Conservation (phyloP, 345 rosid species). For the Eucalyptus curtisii region DNA sequence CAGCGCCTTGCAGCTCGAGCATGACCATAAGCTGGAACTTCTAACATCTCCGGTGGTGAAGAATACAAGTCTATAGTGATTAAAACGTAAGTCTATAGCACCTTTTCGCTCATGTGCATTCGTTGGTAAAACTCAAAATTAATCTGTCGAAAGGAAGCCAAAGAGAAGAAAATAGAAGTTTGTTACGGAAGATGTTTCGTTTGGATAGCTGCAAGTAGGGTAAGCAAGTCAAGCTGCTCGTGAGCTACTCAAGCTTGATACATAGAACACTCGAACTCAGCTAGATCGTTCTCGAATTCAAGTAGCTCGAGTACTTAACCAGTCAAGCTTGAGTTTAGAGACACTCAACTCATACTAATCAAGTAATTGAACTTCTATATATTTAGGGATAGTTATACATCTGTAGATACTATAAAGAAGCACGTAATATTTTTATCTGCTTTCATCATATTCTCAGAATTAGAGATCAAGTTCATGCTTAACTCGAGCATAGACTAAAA, state of each 20-base stretch:
- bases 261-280: neutral
- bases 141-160: neutral
- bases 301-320: neutral
- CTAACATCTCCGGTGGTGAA: neutral
- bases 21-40: slow-evolving; percentile 20
- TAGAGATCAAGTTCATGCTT: neutral
- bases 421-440: neutral
- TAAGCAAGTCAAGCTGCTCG: neutral
- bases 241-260: neutral
- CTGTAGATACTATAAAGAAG: neutral
- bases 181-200: neutral
- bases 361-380: neutral
- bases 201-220: neutral
- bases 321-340: neutral
- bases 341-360: neutral
- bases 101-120: neutral
- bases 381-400: neutral
- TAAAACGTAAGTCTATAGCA: neutral
- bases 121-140: neutral
- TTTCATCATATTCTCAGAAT: neutral
- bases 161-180: neutral
- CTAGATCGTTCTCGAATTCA: neutral
- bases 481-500: neutral
- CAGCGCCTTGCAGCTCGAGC: neutral
- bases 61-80: neutral